Evolutionary conservation across 2,329 filamentous ascomycete species (phyloP).

Genomic region (Thielaviopsis punctulata): DNA sequence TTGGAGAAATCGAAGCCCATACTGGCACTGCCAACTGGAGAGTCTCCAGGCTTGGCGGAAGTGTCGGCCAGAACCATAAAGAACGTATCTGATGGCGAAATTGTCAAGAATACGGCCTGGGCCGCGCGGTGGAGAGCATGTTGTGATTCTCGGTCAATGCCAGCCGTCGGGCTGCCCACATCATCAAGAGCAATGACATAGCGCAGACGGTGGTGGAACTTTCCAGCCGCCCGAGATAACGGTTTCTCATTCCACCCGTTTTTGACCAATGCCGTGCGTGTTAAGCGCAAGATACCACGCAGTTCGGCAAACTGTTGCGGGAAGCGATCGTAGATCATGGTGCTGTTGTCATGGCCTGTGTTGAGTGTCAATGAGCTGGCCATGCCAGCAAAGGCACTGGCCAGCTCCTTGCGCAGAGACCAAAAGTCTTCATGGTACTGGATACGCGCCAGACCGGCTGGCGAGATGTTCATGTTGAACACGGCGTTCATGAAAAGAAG

Average conservation of each 20-base stretch:
- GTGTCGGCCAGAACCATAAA: conserved; percentile 3
- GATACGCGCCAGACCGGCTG: neutral
- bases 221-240: neutral
- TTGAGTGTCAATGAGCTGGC: conserved; percentile 1
- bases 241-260: conserved; percentile 5
- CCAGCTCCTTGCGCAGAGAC: neutral
- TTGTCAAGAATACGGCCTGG: conserved; percentile 7
- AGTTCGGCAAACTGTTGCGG: neutral
- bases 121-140: conserved; percentile 6
- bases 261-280: neutral
- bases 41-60: neutral
- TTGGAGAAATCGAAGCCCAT: neutral
- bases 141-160: conserved; percentile 3
- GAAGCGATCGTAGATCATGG: neutral
- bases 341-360: neutral
- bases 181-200: conserved; percentile 7
- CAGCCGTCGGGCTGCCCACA: neutral
- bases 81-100: conserved; percentile 3
- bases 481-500: conserved; percentile 2
- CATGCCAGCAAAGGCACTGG: conserved; percentile 5
- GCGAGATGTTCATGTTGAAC: neutral
- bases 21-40: neutral
- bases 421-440: conserved; percentile 10
- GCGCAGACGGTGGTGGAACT: neutral
- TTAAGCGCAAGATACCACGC: neutral